phyloP scores from a whole-genome alignment of 495 filamentous ascomycete genomes.

The Extremus antarcticus region DNA sequence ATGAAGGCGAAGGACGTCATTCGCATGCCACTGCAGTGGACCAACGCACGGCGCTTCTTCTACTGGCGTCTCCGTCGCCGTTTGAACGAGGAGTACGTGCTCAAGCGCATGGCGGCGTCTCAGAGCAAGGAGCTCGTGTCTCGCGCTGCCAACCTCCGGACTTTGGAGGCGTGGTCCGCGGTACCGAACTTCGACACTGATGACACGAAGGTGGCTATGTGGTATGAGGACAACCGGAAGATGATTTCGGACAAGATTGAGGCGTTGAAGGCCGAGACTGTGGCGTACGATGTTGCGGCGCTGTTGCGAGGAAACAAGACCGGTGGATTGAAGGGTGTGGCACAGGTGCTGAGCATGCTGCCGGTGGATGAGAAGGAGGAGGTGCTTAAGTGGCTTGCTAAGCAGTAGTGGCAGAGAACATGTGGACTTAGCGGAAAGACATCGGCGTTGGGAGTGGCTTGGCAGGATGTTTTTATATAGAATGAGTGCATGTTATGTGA shows the following conservation, averaged over 20 bases:
- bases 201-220: constrained; percentile 76
- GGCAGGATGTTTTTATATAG: neutral
- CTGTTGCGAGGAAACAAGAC: constrained; percentile 65
- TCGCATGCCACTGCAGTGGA: constrained; percentile 71
- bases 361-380: constrained; percentile 79
- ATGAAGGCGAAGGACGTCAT: constrained; percentile 97
- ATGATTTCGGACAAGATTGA: constrained; percentile 68
- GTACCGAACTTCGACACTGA: constrained; percentile 60
- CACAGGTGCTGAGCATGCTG: constrained; percentile 73
- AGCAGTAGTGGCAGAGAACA: constrained; percentile 1
- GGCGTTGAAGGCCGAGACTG: constrained; percentile 58
- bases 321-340: constrained; percentile 75
- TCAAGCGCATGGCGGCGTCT: constrained; percentile 69
- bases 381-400: constrained; percentile 52
- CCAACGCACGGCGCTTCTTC: constrained; percentile 92
- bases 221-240: constrained; percentile 96
- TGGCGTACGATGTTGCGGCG: constrained; percentile 67
- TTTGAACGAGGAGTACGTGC: constrained; percentile 90
- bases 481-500: neutral
- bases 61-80: constrained; percentile 98
- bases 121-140: constrained; percentile 29
- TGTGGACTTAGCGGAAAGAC: neutral
- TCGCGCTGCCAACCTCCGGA: constrained; percentile 45
- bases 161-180: constrained; percentile 67
- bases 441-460: neutral